Evolutionary conservation across 768 basidiomycete genomes (phyloP).

Genomic region (Kwoniella sp.): DNA sequence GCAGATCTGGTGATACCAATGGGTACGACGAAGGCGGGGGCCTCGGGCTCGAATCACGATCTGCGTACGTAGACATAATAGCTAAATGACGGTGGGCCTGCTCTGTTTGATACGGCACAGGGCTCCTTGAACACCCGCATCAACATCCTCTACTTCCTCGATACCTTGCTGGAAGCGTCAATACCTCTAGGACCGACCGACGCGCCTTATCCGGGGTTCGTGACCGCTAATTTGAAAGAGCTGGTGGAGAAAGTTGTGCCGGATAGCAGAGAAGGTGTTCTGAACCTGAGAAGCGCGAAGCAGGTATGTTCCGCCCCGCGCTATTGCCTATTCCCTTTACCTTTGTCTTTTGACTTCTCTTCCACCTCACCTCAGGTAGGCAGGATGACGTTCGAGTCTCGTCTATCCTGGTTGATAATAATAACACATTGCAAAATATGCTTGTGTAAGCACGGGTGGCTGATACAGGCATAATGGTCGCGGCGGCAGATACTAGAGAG

Average conservation of each 20-base stretch:
- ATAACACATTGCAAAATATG: background rate
- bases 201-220: slow-evolving; percentile 72
- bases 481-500: slow-evolving; percentile 76
- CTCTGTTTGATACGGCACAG: slow-evolving; percentile 56
- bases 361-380: too few species aligned
- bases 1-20: too few species aligned
- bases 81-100: too few species aligned
- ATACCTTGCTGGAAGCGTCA: slow-evolving; percentile 63
- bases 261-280: slow-evolving; percentile 78
- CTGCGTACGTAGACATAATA: too few species aligned
- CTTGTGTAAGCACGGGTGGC: too few species aligned
- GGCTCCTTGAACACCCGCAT: slow-evolving; percentile 87
- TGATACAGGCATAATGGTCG: too few species aligned
- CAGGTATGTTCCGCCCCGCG: slow-evolving; percentile 71
- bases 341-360: too few species aligned
- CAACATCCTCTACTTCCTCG: slow-evolving; percentile 88
- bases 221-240: slow-evolving; percentile 73
- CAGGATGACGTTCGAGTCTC: too few species aligned
- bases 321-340: background rate
- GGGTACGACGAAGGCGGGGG: too few species aligned
- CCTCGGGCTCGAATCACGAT: too few species aligned
- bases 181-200: slow-evolving; percentile 51
- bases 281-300: slow-evolving; percentile 82
- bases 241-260: slow-evolving; percentile 87
- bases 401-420: too few species aligned